Conservation (phyloP, 2,329 filamentous ascomycete species). For the Aaosphaeria arxii region DNA sequence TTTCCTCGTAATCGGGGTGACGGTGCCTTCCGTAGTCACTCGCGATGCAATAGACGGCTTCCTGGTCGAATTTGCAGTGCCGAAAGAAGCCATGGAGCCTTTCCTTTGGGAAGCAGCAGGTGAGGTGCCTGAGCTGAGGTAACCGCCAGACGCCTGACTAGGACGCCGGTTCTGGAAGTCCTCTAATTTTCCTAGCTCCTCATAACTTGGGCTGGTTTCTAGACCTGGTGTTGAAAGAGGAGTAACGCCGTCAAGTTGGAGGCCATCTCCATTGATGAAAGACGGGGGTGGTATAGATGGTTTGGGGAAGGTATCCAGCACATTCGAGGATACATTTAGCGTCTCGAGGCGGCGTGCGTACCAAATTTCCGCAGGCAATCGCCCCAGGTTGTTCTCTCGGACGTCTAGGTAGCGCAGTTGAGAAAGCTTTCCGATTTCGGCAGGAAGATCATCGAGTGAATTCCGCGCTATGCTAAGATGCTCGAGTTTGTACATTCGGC, state of each 20-base stretch:
- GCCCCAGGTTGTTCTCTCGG: conserved; percentile 87
- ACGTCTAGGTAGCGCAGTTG: conserved; percentile 86
- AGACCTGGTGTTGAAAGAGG: conserved; percentile 43
- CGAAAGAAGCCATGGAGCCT: conserved; percentile 78
- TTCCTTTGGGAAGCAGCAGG: conserved; percentile 67
- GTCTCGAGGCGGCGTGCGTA: conserved; percentile 87
- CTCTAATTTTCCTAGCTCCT: conserved; percentile 69
- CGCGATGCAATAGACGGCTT: conserved; percentile 82
- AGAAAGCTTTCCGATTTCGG: conserved; percentile 81
- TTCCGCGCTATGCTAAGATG: conserved; percentile 95
- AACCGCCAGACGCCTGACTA: conserved; percentile 76
- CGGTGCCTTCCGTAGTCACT: conserved; percentile 55
- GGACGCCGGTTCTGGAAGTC: conserved; percentile 67
- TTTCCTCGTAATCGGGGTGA: conserved; percentile 66
- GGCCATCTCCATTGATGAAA: conserved; percentile 23
- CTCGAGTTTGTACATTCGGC: conserved; percentile 77
- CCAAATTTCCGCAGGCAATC: conserved; percentile 92
- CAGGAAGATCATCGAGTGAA: conserved; percentile 75
- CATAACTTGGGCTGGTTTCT: conserved; percentile 63
- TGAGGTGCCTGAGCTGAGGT: conserved; percentile 74
- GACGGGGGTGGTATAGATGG: conserved; percentile 67
- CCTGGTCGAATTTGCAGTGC: conserved; percentile 47
- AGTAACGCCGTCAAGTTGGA: conserved; percentile 41
- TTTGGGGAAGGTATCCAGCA: conserved; percentile 87
- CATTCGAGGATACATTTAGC: conserved; percentile 92